These are phyloP conservation scores for Tagetes patula DNA, from an alignment of 129 eudicot genomes.

Conservation along the genomic window DNA sequence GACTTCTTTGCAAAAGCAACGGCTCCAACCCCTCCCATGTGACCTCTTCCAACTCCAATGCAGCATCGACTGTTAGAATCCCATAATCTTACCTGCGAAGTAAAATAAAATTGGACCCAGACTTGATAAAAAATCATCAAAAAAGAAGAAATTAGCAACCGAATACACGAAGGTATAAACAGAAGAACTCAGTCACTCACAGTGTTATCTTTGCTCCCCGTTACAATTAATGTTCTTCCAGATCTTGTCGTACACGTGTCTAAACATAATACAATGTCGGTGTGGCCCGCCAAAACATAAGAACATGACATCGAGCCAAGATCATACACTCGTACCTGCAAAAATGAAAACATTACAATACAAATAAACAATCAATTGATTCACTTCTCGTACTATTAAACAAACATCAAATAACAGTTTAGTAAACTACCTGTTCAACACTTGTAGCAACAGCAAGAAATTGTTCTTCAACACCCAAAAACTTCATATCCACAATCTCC, in stretches of 20 bases:
- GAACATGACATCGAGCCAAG: slow-evolving; percentile 88
- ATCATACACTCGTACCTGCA: slow-evolving; percentile 90
- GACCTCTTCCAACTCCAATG: slow-evolving; percentile 84
- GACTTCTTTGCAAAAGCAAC: slow-evolving; percentile 82
- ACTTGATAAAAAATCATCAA: background rate
- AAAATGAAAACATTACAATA: slow-evolving; percentile 9
- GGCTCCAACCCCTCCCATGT: slow-evolving; percentile 91
- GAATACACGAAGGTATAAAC: background rate
- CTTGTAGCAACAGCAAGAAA: slow-evolving; percentile 95
- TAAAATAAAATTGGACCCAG: slow-evolving; percentile 9
- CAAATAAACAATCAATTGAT: background rate
- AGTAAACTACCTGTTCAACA: slow-evolving; percentile 68
- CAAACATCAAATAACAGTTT: background rate
- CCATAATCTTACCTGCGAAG: slow-evolving; percentile 80
- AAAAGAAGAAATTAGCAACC: background rate
- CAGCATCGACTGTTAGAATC: slow-evolving; percentile 52
- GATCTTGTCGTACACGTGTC: slow-evolving; percentile 75
- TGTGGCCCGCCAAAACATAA: slow-evolving; percentile 88
- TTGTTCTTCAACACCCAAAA: slow-evolving; percentile 79
- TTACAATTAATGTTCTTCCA: slow-evolving; percentile 82
- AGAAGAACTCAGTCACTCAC: slow-evolving; percentile 40
- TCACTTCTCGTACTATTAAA: background rate
- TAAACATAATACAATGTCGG: slow-evolving; percentile 72
- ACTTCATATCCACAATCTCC: slow-evolving; percentile 91
- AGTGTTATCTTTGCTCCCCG: slow-evolving; percentile 91